Percentiles rank a stretch among this genome's conserved stretches.
Evolutionary conservation across 106 monocot genomes (phyloP).

Genomic region (Dendrobium officinale): DNA sequence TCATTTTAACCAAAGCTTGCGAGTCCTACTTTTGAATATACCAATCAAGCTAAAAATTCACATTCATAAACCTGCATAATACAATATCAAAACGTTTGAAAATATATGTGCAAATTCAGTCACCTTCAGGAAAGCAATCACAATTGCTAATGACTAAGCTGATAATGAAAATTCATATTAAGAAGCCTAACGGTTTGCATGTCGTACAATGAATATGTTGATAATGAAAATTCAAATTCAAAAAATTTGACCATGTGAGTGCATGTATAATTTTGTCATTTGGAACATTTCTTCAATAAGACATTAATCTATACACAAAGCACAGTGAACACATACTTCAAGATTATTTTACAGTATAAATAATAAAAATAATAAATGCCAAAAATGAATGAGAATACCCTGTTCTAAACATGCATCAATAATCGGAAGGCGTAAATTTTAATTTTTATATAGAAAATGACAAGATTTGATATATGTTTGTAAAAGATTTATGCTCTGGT

Average conservation of each 20-base stretch:
- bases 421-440: neutral
- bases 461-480: neutral
- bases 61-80: neutral
- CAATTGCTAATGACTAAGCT: neutral
- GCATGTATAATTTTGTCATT: neutral
- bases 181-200: neutral
- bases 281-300: neutral
- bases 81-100: neutral
- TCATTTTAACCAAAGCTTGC: neutral
- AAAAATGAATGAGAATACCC: neutral
- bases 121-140: neutral
- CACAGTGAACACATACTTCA: neutral
- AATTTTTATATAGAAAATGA: neutral
- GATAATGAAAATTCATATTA: neutral
- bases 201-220: neutral
- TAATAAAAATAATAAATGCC: neutral
- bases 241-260: neutral
- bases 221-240: neutral
- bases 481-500: slow-evolving; percentile 1
- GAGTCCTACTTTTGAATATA: neutral
- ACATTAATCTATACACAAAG: neutral
- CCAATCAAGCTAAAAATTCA: neutral
- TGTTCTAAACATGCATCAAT: too few species aligned
- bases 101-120: neutral
- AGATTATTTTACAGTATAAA: neutral